Evolutionary conservation across 1,284 basidiomycete species (phyloP), one percentile per base, ranked within the genome.

Genomic region (Heterobasidion parviporum): DNA sequence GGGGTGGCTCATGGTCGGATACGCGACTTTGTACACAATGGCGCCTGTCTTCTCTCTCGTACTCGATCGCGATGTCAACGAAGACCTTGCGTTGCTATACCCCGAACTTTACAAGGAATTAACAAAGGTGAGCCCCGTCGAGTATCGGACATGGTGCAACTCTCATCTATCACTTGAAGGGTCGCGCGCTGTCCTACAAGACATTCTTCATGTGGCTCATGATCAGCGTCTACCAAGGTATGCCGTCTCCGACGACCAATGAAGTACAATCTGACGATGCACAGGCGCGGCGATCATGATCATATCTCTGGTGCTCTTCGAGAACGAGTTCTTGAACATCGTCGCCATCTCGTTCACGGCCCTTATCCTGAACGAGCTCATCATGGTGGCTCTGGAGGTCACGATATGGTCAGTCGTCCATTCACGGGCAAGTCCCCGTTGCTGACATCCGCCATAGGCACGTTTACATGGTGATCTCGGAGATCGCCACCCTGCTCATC

Each of bases 131-230:
- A 57, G 74, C 67, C 5, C 6, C 32, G 33, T 54, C 47, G 16
- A 36, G 4, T 52, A 32, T 15, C 41, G 34, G n/a, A 14, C 41
- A 45, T 26, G 2, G 18, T 56, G 53, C n/a, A 18, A 33, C 59
- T 52, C 60, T 46, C 58, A 52, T 35, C 53, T 34, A 52, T 50
- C 50, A 46, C 26, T 38, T 16, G 2, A 59, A 95, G 93, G 94
- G 94, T 4, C 89, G 95, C 58, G 86, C 91, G 1, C 70, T 98
- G 46, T 94, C 91, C 8, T 94, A 90, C 75, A 98, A 97, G 75
- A 99, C 96, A 0, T 99, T 99, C 76, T 98, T 98, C 73, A 85
- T 89, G 58, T 99, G 97, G 96, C 76, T 96, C 61, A 94, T 95
- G 83, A 95, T 98, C 66, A 96, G 93, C 64, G 77, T 98, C 36